Percentiles rank a stretch among this genome's conserved stretches.
Conservation (phyloP, 2,329 filamentous ascomycete genomes). For the Aspergillus sergii region DNA sequence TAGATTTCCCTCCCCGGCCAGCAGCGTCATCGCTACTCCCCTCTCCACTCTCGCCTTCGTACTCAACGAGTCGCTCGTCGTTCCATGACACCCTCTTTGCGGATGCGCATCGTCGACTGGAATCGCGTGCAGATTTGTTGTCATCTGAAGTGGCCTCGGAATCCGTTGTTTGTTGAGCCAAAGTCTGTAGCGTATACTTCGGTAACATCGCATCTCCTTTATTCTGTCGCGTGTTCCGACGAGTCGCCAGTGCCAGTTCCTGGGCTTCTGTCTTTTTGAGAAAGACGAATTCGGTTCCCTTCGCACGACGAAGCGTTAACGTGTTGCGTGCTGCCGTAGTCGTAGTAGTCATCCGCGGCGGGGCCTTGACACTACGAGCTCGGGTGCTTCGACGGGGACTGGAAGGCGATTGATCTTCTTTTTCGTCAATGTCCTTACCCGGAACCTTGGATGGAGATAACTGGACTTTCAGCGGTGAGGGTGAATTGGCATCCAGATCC, state of each 20-base stretch:
- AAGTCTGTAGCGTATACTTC: constrained; percentile 30
- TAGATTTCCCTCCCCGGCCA: constrained; percentile 18
- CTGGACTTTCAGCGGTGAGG: constrained; percentile 37
- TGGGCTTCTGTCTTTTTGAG: constrained; percentile 45
- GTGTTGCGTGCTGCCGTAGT: constrained; percentile 36
- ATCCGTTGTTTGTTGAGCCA: constrained; percentile 23
- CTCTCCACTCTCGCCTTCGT: constrained; percentile 28
- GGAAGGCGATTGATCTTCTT: constrained; percentile 20
- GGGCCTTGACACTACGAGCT: constrained; percentile 26
- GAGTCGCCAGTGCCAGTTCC: constrained; percentile 44
- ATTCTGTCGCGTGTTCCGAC: constrained; percentile 47
- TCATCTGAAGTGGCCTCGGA: constrained; percentile 6
- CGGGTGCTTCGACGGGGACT: constrained; percentile 44
- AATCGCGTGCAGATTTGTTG: constrained; percentile 7
- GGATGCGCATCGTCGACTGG: constrained; percentile 10
- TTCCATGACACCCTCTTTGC: constrained; percentile 42
- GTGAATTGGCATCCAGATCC: constrained; percentile 42
- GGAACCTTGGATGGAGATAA: constrained; percentile 33
- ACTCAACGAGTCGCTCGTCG: constrained; percentile 39
- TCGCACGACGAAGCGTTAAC: constrained; percentile 47
- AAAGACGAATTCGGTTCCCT: constrained; percentile 50
- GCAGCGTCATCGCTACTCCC: constrained; percentile 25
- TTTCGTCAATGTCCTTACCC: constrained; percentile 15
- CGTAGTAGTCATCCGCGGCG: constrained; percentile 22
- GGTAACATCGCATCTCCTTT: constrained; percentile 41